Evolutionary conservation across 352 stramenopile genomes (phyloP).

Genomic region (Globisporangium nagaii): DNA sequence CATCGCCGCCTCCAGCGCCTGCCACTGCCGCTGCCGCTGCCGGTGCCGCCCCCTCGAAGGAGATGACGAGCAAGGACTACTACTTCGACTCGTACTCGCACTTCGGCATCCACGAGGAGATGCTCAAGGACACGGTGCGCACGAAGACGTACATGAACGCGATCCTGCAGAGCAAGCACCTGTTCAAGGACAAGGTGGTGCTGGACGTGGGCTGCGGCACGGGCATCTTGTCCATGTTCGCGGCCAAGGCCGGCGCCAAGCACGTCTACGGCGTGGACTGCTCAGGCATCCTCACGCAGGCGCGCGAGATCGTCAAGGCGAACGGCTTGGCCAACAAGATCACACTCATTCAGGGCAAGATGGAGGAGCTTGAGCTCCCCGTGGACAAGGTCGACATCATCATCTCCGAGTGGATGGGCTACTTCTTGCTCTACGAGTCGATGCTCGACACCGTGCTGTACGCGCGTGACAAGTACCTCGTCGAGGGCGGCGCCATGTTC

Average conservation of each 20-base stretch:
- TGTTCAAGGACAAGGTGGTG: conserved; percentile 97
- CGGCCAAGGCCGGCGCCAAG: conserved; percentile 84
- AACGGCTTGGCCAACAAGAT: conserved; percentile 92
- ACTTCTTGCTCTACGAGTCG: conserved; percentile 97
- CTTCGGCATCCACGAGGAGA: conserved; percentile 97
- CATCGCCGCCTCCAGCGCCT: conserved; percentile 9
- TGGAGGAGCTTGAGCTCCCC: conserved; percentile 92
- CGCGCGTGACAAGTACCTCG: conserved; percentile 96
- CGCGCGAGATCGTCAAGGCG: conserved; percentile 94
- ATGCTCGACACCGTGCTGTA: conserved; percentile 98
- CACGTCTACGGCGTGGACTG: conserved; percentile 96
- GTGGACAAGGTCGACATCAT: conserved; percentile 96
- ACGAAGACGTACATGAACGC: conserved; percentile 97
- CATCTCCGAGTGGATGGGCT: conserved; percentile 99
- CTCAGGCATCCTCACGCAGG: conserved; percentile 96
- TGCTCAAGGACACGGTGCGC: conserved; percentile 89
- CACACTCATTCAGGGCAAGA: conserved; percentile 94
- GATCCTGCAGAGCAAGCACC: conserved; percentile 95
- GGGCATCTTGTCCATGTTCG: conserved; percentile 98
- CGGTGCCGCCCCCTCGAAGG: conserved; percentile 19
- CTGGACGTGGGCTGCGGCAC: conserved; percentile 97
- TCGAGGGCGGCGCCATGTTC: conserved; percentile 91
- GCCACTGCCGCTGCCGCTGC: conserved; percentile 12
- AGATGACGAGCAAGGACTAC: conserved; percentile 94
- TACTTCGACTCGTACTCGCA: conserved; percentile 99